A percentile compares a stretch with the other conserved stretches of the same genome.
Conservation (phyloP, 2,329 filamentous ascomycete species). For the Fusarium burgessii region DNA sequence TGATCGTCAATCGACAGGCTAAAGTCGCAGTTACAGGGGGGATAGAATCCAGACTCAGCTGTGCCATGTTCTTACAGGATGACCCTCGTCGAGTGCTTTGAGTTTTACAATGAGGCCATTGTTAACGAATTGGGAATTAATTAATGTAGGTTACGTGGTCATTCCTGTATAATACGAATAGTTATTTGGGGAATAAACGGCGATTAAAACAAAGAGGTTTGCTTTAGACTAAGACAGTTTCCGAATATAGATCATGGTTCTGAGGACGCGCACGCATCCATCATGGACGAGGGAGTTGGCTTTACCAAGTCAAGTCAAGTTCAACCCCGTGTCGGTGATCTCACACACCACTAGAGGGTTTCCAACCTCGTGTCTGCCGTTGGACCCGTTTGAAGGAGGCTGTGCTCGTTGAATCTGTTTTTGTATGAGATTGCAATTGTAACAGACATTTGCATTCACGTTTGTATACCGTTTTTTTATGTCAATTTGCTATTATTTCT, state of each 20-base stretch:
- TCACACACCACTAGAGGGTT: conserved; percentile 33
- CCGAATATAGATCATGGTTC: conserved; percentile 32
- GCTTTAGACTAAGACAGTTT: conserved; percentile 9
- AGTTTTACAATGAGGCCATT: conserved; percentile 21
- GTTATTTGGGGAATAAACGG: not conserved
- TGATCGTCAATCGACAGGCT: conserved; percentile 37
- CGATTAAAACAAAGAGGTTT: conserved; percentile 5
- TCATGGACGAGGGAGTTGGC: conserved; percentile 5
- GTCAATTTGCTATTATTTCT: not conserved
- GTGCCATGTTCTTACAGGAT: conserved; percentile 22
- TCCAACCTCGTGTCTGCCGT: conserved; percentile 38
- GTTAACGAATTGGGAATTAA: conserved; percentile 8
- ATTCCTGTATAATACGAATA: not conserved
- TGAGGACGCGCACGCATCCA: conserved; percentile 38
- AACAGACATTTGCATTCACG: not conserved
- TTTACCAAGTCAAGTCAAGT: conserved; percentile 2
- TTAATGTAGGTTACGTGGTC: conserved; percentile 6
- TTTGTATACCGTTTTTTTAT: not conserved
- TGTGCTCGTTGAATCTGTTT: conserved; percentile 13
- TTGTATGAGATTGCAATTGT: not conserved
- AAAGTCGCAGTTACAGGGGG: conserved; percentile 11
- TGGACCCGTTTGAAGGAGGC: conserved; percentile 24
- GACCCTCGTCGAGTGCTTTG: conserved; percentile 14
- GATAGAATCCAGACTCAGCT: conserved; percentile 9
- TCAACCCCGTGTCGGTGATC: conserved; percentile 30